phyloP scores from a whole-genome alignment of 805 yeast species.

The Zygosaccharomyces bisporus region DNA sequence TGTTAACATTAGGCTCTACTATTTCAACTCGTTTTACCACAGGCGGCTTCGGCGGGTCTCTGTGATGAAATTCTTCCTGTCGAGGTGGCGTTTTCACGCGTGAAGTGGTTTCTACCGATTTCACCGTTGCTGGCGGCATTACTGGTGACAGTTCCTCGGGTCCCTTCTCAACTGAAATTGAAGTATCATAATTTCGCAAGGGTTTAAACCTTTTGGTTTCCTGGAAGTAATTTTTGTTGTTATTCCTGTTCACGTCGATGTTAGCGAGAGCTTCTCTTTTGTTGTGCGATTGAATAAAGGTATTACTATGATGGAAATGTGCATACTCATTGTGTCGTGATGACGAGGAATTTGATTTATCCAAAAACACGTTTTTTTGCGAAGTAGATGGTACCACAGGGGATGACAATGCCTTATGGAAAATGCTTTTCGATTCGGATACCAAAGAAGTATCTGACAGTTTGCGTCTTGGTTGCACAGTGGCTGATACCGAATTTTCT shows the following conservation, averaged over 20 bases:
- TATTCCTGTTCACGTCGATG: constrained; percentile 26
- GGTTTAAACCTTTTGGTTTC: constrained; percentile 14
- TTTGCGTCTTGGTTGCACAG: constrained; percentile 18
- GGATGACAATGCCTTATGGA: constrained; percentile 15
- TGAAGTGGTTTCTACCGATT: neutral
- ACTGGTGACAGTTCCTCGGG: too few species aligned
- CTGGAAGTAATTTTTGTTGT: constrained; percentile 7
- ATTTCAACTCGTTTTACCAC: constrained; percentile 13
- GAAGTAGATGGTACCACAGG: constrained; percentile 18
- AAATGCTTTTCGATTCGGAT: constrained; percentile 10
- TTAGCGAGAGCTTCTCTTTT: constrained; percentile 31
- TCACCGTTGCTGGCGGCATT: too few species aligned
- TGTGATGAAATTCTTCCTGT: constrained; percentile 7
- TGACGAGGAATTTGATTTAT: constrained; percentile 1
- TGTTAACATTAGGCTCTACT: constrained; percentile 8
- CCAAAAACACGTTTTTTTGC: constrained; percentile 6
- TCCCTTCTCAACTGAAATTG: neutral
- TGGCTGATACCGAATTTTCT: constrained; percentile 9
- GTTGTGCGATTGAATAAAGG: constrained; percentile 10
- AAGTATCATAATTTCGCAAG: neutral
- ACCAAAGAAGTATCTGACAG: constrained; percentile 14
- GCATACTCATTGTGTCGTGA: constrained; percentile 10
- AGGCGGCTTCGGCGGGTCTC: constrained; percentile 13
- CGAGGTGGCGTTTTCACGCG: neutral
- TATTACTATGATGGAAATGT: constrained; percentile 5